Conservation (phyloP, 1,139 yeast genomes). For the Debaryomyces udenii region DNA sequence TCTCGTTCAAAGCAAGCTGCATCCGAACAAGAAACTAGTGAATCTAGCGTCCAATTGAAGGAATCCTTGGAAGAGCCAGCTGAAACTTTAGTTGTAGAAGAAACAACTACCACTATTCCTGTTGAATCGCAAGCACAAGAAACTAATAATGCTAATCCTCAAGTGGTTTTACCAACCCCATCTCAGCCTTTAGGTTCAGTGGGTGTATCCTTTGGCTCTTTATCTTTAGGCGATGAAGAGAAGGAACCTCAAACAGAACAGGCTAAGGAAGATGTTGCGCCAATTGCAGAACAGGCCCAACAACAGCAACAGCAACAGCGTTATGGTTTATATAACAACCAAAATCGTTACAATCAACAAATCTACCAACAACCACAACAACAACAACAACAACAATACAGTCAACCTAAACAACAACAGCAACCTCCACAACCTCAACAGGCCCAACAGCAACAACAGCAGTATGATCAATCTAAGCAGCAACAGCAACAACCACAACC, state of each 20-base stretch:
- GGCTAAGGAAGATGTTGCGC: conserved; percentile 17
- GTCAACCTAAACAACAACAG: conserved; percentile 15
- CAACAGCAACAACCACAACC: conserved; percentile 37
- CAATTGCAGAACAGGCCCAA: conserved; percentile 20
- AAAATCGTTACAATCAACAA: conserved; percentile 23
- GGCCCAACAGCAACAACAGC: conserved; percentile 17
- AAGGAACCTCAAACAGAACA: conserved; percentile 20
- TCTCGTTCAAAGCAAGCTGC: conserved; percentile 20
- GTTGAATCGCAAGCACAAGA: conserved; percentile 16
- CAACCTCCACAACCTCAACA: conserved; percentile 23
- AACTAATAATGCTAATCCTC: conserved; percentile 42
- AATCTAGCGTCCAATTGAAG: conserved; percentile 15
- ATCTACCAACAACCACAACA: conserved; percentile 21
- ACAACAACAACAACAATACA: conserved; percentile 16
- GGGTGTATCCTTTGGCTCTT: conserved; percentile 73
- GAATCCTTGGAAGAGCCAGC: conserved; percentile 21
- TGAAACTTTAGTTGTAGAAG: conserved; percentile 17
- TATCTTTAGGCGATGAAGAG: conserved; percentile 54
- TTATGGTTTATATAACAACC: conserved; percentile 22
- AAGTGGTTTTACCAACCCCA: conserved; percentile 69
- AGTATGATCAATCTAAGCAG: conserved; percentile 39
- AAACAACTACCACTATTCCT: conserved; percentile 15
- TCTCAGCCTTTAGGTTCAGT: conserved; percentile 55
- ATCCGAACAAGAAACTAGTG: conserved; percentile 16
- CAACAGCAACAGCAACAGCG: conserved; percentile 18